These are phyloP conservation scores for Suillus hirtellus DNA, from an alignment of 768 basidiomycete species.

Conservation along the genomic window DNA sequence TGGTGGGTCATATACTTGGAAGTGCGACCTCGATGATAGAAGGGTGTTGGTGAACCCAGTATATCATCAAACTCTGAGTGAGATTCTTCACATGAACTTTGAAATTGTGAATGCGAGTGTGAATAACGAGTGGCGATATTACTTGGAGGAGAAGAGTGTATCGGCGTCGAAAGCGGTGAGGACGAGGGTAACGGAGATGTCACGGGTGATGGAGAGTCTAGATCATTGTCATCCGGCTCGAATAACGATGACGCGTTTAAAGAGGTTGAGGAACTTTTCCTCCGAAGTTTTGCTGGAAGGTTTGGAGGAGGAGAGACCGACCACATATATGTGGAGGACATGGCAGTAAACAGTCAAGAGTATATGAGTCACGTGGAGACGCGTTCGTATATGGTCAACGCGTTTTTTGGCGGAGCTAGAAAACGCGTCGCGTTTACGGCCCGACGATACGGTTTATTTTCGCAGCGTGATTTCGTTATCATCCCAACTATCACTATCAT, in stretches of 20 bases:
- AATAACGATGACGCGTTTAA: conserved; percentile 13
- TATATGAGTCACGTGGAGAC: conserved; percentile 34
- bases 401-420: conserved; percentile 36
- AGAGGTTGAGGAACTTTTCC: conserved; percentile 26
- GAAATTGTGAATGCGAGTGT: background rate
- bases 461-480: background rate
- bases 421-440: conserved; percentile 7
- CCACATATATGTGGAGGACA: conserved; percentile 21
- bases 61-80: background rate
- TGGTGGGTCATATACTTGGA: background rate
- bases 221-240: background rate
- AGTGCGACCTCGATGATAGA: conserved; percentile 3
- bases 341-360: conserved; percentile 29
- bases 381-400: conserved; percentile 26
- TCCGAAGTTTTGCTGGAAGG: conserved; percentile 23
- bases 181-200: conserved; percentile 25
- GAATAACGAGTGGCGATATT: background rate
- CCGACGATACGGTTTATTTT: background rate
- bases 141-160: conserved; percentile 5
- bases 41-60: conserved; percentile 11
- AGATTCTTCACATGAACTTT: no score
- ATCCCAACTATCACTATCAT: background rate
- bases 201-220: conserved; percentile 13
- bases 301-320: conserved; percentile 14
- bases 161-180: conserved; percentile 21